Evolutionary conservation across 106 monocot species (phyloP).

Genomic region (Hemerocallis citrina): DNA sequence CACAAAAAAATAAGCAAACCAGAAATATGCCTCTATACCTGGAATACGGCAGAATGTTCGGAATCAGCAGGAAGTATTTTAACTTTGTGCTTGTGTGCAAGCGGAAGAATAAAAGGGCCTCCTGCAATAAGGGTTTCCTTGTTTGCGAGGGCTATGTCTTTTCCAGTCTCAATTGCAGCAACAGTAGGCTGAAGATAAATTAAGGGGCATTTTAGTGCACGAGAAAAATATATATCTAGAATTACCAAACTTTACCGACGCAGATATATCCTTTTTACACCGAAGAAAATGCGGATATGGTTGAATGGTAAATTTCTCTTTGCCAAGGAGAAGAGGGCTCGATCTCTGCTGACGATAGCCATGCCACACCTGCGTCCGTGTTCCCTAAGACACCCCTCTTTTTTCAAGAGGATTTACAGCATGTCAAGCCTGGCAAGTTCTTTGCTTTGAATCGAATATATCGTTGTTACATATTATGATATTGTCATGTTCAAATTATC

Average conservation of each 20-base stretch:
- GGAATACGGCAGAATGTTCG: conserved; percentile 97
- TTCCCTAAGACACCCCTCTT: no score
- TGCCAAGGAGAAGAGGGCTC: no score
- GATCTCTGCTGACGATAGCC: no score
- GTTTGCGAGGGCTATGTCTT: conserved; percentile 86
- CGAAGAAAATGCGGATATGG: no score
- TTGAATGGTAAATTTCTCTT: no score
- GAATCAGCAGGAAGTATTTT: conserved; percentile 98
- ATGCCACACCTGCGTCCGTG: no score
- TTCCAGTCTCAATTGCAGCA: conserved; percentile 95
- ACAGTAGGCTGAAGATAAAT: conserved; percentile 66
- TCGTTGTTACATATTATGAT: no score
- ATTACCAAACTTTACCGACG: background rate
- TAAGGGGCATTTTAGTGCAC: background rate
- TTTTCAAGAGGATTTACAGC: no score
- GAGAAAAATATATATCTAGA: background rate
- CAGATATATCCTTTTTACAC: background rate
- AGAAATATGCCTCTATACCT: conserved; percentile 35
- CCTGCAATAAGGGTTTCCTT: conserved; percentile 97
- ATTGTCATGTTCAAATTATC: no score
- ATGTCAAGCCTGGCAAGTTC: no score
- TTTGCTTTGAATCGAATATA: no score
- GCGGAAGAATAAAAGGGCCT: conserved; percentile 96
- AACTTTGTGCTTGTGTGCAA: conserved; percentile 90
- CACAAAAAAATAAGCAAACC: background rate